Conservation (phyloP, 2,329 filamentous ascomycete genomes). For the Purpureocillium lavendulum region DNA sequence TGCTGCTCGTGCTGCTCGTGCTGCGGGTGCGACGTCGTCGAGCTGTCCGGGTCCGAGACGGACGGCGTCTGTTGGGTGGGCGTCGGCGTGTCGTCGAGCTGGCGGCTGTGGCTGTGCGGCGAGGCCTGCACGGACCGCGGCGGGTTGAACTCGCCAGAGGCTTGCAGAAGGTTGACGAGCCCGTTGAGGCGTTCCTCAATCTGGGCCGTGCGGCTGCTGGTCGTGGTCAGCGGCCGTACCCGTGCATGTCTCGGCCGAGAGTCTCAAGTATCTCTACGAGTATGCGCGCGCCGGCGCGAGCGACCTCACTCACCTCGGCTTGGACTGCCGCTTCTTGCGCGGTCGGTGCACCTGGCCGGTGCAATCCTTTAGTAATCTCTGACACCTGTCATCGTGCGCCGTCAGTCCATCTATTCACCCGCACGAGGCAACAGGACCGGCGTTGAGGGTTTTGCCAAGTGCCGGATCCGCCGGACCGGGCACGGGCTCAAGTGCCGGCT, state of each 20-base stretch:
- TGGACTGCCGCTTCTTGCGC: conserved; percentile 41
- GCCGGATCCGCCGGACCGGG: neutral
- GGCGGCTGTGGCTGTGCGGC: conserved; percentile 18
- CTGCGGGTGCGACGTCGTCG: neutral
- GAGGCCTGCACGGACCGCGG: conserved; percentile 12
- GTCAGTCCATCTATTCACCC: neutral
- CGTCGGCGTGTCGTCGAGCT: conserved; percentile 14
- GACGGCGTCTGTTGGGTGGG: conserved; percentile 15
- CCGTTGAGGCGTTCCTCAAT: conserved; percentile 42
- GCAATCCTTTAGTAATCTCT: conserved; percentile 39
- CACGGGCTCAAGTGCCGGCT: no score
- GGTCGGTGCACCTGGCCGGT: conserved; percentile 37
- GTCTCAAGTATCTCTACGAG: no score
- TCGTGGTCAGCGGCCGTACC: neutral
- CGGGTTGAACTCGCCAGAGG: conserved; percentile 27
- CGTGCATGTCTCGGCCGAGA: no score
- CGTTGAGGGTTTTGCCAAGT: neutral
- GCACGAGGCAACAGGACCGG: no score
- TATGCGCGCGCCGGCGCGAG: no score
- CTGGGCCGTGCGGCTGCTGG: conserved; percentile 35
- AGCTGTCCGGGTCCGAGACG: neutral
- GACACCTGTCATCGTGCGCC: conserved; percentile 28
- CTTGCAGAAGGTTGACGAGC: conserved; percentile 37
- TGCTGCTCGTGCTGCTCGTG: no score
- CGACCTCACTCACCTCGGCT: conserved; percentile 8